Conservation (phyloP, 148 eudicot species). For the Gaultheria prostrata region DNA sequence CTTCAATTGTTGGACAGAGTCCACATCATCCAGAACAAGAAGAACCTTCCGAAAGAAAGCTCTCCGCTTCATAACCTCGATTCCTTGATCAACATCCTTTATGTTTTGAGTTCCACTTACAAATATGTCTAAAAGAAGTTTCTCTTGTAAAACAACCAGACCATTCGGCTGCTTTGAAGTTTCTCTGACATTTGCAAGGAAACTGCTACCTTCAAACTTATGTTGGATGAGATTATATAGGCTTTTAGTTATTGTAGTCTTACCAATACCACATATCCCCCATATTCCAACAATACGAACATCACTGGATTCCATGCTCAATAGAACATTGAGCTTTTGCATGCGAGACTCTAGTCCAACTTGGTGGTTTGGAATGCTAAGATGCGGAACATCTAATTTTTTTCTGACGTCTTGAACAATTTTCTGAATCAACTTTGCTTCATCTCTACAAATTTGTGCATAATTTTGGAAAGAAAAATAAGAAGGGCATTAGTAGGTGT, state of each 20-base stretch:
- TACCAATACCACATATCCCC: constrained; percentile 14
- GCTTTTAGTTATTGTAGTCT: constrained; percentile 8
- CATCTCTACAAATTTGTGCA: background rate
- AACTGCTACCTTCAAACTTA: constrained; percentile 7
- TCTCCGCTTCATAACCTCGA: background rate
- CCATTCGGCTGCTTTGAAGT: background rate
- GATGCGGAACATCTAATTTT: background rate
- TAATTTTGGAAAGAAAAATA: background rate
- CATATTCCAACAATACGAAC: constrained; percentile 12
- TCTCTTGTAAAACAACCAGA: background rate
- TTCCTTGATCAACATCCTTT: background rate
- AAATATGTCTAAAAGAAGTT: background rate
- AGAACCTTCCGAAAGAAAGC: constrained; percentile 8
- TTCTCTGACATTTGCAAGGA: constrained; percentile 6
- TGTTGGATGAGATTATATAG: background rate
- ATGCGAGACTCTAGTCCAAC: constrained; percentile 1
- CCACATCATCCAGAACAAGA: constrained; percentile 17
- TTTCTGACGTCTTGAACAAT: background rate
- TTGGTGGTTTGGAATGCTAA: background rate
- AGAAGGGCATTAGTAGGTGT: background rate
- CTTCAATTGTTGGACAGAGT: background rate
- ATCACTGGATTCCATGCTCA: background rate
- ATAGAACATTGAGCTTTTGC: background rate
- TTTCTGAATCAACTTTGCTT: background rate
- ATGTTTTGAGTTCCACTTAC: background rate